phyloP scores from a whole-genome alignment of 225 moss, liverwort and hornwort species.

The Marchantia paleacea region DNA sequence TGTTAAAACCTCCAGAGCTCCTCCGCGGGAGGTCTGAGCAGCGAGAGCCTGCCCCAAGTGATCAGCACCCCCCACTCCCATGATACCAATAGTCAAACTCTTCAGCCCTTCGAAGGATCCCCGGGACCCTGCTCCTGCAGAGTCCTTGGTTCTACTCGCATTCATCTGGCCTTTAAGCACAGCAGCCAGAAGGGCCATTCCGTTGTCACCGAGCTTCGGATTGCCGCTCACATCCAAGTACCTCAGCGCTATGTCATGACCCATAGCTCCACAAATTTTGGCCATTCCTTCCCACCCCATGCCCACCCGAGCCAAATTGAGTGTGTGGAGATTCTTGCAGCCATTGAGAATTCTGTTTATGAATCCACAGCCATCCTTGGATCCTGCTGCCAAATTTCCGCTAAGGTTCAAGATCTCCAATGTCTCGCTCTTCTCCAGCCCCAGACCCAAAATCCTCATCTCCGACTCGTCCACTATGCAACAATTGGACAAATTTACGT shows the following conservation, averaged over 20 bases:
- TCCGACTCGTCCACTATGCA: slow-evolving; percentile 24
- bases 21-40: slow-evolving; percentile 12
- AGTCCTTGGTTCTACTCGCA: neutral
- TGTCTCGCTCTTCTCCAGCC: slow-evolving; percentile 17
- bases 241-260: slow-evolving; percentile 15
- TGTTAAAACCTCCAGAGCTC: slow-evolving; percentile 17
- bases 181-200: slow-evolving; percentile 21
- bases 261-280: slow-evolving; percentile 17
- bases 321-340: slow-evolving; percentile 17
- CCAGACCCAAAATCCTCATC: slow-evolving; percentile 21
- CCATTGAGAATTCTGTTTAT: slow-evolving; percentile 17
- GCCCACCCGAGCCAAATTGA: slow-evolving; percentile 17
- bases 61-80: slow-evolving; percentile 22
- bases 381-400: slow-evolving; percentile 25
- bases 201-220: slow-evolving; percentile 28
- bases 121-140: neutral
- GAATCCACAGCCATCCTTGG: slow-evolving; percentile 22
- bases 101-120: slow-evolving; percentile 14
- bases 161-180: slow-evolving; percentile 17
- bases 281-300: slow-evolving; percentile 24
- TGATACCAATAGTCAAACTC: slow-evolving; percentile 16
- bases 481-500: slow-evolving; percentile 17
- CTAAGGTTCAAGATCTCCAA: slow-evolving; percentile 18
- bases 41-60: slow-evolving; percentile 16
- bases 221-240: slow-evolving; percentile 26